These are phyloP conservation scores for Fonsecaea multimorphosa DNA, from an alignment of 2,329 filamentous ascomycete species.

Conservation along the genomic window DNA sequence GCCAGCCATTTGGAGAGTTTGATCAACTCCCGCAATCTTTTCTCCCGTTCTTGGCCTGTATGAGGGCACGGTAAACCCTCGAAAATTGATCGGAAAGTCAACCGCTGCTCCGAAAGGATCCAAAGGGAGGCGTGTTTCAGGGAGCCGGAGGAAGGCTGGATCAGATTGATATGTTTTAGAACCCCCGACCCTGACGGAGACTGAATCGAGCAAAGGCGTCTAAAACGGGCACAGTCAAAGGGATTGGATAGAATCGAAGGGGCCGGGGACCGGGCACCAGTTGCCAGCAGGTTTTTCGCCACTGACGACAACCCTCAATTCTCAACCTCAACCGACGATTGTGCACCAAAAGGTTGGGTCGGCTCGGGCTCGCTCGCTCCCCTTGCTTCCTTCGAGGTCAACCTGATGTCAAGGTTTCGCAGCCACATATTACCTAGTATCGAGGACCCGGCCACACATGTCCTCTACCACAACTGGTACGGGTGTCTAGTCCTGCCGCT, in stretches of 20 bases:
- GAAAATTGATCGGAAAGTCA: constrained; percentile 10
- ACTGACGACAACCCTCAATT: constrained; percentile 8
- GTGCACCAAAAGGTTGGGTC: neutral
- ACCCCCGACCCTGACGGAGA: neutral
- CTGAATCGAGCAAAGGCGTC: constrained; percentile 10
- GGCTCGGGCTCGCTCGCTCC: neutral
- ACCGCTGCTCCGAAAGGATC: neutral
- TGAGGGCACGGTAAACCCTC: neutral
- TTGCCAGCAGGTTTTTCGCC: constrained; percentile 17
- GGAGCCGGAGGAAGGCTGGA: neutral
- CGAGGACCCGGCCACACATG: constrained; percentile 7
- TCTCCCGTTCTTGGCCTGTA: constrained; percentile 1
- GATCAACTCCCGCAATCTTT: constrained; percentile 1
- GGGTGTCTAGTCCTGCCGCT: neutral
- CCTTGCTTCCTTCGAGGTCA: constrained; percentile 10
- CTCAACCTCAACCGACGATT: no score
- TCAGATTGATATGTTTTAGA: constrained; percentile 13
- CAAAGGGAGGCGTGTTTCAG: constrained; percentile 6
- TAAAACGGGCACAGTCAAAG: neutral
- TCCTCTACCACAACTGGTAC: neutral
- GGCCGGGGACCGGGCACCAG: neutral
- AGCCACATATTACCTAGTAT: constrained; percentile 23
- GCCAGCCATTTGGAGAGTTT: constrained; percentile 15
- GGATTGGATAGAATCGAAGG: constrained; percentile 13
- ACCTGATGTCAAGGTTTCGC: constrained; percentile 27